phyloP scores from a whole-genome alignment of 371 early-diverging fungal species.

The Rhizopus sp. region DNA sequence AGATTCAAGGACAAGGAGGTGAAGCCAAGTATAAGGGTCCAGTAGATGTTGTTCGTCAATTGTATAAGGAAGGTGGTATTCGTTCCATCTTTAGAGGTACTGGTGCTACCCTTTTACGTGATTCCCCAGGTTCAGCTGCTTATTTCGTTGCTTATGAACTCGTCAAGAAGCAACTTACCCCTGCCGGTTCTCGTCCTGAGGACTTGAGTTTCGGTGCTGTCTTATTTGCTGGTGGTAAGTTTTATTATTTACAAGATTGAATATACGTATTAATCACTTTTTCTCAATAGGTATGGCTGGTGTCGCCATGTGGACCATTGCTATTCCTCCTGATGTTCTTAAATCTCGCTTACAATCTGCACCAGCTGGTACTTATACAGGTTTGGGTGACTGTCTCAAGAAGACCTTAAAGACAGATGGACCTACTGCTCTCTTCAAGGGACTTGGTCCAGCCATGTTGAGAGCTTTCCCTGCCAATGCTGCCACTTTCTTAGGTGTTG shows the following conservation, averaged over 20 bases:
- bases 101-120: conserved; percentile 91
- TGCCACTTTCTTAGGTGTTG: conserved; percentile 63
- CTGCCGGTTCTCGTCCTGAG: conserved; percentile 68
- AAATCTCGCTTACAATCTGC: conserved; percentile 96
- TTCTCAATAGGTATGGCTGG: conserved; percentile 64
- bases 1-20: conserved; percentile 63
- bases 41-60: conserved; percentile 70
- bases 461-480: conserved; percentile 96
- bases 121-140: conserved; percentile 95
- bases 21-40: conserved; percentile 78
- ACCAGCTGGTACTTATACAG: conserved; percentile 91
- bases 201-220: conserved; percentile 78
- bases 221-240: conserved; percentile 91
- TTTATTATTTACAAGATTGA: neutral
- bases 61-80: conserved; percentile 82
- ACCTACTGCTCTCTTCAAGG: conserved; percentile 92
- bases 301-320: conserved; percentile 85
- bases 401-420: conserved; percentile 89
- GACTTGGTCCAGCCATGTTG: conserved; percentile 94
- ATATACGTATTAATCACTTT: neutral
- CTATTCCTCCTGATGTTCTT: conserved; percentile 94
- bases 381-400: conserved; percentile 76
- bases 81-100: conserved; percentile 91
- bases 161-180: conserved; percentile 81
- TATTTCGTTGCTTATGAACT: conserved; percentile 96